phyloP scores from a whole-genome alignment of 2,329 filamentous ascomycete genomes.

The Laburnicola sp. region DNA sequence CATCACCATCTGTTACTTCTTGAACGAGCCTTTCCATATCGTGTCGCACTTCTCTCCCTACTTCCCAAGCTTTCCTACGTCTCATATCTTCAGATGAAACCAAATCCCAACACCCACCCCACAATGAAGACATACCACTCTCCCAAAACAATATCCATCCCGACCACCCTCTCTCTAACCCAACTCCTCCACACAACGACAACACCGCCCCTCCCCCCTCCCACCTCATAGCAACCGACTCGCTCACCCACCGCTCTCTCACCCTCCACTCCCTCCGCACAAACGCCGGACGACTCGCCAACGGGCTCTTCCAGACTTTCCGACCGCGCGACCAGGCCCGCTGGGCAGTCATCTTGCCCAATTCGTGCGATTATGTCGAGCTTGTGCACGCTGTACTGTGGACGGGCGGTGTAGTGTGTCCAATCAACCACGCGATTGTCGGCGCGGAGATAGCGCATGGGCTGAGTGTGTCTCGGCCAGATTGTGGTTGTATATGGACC shows the following conservation, averaged over 20 bases:
- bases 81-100: not conserved
- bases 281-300: constrained; percentile 48
- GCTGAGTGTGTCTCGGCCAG: constrained; percentile 48
- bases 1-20: too few species aligned
- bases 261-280: constrained; percentile 50
- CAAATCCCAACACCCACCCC: not conserved
- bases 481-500: constrained; percentile 47
- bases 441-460: constrained; percentile 41
- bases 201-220: constrained; percentile 45
- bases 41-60: too few species aligned
- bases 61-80: not conserved
- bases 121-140: constrained; percentile 22
- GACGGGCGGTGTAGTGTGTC: constrained; percentile 31
- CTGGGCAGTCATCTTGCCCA: constrained; percentile 52
- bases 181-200: constrained; percentile 49
- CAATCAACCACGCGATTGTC: constrained; percentile 29
- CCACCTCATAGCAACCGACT: constrained; percentile 50
- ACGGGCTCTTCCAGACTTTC: constrained; percentile 42
- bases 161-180: constrained; percentile 49
- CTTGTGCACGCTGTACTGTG: constrained; percentile 47
- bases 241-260: constrained; percentile 51
- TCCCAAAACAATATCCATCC: constrained; percentile 29
- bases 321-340: constrained; percentile 43
- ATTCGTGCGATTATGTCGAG: constrained; percentile 52
- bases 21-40: too few species aligned